Percentiles rank a stretch among this genome's conserved stretches.
Evolutionary conservation across 805 yeast genomes (phyloP).

Genomic region (Lipomyces oligophaga): DNA sequence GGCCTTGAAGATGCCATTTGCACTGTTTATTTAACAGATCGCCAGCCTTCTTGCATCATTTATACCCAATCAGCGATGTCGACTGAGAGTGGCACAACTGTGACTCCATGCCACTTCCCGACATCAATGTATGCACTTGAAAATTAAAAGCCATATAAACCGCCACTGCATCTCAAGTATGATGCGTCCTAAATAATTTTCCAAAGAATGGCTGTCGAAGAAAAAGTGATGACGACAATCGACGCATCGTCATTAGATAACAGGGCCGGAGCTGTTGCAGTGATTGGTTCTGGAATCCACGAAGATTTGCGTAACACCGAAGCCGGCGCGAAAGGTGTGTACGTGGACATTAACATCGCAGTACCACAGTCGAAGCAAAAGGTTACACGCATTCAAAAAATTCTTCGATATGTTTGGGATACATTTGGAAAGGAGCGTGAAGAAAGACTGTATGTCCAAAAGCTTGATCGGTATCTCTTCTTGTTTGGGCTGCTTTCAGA

Average conservation of each 20-base stretch:
- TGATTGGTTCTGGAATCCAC: neutral
- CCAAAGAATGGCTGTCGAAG: neutral
- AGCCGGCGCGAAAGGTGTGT: neutral
- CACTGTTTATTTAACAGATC: no score
- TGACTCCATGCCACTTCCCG: no score
- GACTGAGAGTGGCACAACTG: no score
- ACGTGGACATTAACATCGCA: conserved; percentile 2
- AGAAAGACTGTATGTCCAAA: conserved; percentile 47
- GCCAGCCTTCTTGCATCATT: no score
- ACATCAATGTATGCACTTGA: no score
- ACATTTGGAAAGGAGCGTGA: conserved; percentile 34
- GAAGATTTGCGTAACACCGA: neutral
- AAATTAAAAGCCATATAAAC: no score
- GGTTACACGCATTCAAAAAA: neutral
- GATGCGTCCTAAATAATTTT: no score
- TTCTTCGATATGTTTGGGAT: conserved; percentile 11
- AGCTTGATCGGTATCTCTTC: conserved; percentile 54
- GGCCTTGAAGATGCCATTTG: no score
- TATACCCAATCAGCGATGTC: no score
- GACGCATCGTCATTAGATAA: neutral
- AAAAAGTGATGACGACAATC: neutral
- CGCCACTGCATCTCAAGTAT: no score
- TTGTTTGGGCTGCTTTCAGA: conserved; percentile 42
- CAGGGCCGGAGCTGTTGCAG: neutral
- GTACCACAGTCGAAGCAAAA: conserved; percentile 13